phyloP scores from a whole-genome alignment of 2,329 filamentous ascomycete genomes.

The Aspergillus ibericus region DNA sequence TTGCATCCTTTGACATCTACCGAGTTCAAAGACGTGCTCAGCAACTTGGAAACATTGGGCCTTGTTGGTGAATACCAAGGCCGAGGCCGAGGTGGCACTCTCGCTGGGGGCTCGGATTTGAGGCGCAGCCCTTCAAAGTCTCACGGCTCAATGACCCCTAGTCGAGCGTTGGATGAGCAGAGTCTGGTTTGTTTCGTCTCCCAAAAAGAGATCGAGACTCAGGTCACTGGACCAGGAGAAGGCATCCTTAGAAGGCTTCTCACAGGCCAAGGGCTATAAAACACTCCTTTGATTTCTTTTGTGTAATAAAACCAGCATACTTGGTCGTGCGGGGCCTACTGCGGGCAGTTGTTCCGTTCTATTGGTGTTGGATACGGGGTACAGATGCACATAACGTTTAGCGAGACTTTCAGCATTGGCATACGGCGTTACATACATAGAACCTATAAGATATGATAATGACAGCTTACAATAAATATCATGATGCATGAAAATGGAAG shows the following conservation, averaged over 20 bases:
- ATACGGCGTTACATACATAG: conserved; percentile 6
- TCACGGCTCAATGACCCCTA: conserved; percentile 54
- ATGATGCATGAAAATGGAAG: not conserved
- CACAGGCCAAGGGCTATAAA: conserved; percentile 36
- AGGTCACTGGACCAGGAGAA: conserved; percentile 60
- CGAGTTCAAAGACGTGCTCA: conserved; percentile 91
- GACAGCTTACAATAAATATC: not conserved
- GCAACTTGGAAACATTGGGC: conserved; percentile 83
- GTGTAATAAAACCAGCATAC: not conserved
- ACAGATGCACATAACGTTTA: not conserved
- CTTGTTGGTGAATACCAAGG: conserved; percentile 71
- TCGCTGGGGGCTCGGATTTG: conserved; percentile 45
- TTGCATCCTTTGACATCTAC: conserved; percentile 85
- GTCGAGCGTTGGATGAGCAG: conserved; percentile 67
- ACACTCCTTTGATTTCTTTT: not conserved
- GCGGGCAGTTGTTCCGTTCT: not conserved
- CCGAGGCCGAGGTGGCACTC: conserved; percentile 66
- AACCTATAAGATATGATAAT: conserved; percentile 6
- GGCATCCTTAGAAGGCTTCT: conserved; percentile 46
- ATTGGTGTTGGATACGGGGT: not conserved
- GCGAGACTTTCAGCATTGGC: not conserved
- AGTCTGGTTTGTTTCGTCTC: conserved; percentile 75
- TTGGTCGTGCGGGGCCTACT: not conserved
- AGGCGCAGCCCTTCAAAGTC: conserved; percentile 71
- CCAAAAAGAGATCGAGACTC: conserved; percentile 74